Evolutionary conservation across 1,139 yeast species (phyloP).

Genomic region (Geotrichum cucujoidarum): DNA sequence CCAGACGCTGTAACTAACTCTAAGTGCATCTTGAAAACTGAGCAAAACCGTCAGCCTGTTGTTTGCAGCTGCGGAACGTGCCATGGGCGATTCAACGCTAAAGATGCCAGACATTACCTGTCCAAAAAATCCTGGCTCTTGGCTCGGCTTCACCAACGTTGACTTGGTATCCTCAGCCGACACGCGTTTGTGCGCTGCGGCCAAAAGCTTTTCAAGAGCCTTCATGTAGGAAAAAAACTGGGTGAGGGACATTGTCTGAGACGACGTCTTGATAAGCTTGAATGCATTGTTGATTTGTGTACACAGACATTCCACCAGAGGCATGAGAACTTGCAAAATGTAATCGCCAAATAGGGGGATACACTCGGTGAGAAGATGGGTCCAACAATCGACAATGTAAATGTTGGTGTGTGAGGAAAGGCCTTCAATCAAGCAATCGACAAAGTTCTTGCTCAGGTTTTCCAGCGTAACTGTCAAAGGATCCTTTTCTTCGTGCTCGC

Average conservation of each 20-base stretch:
- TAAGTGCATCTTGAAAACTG: constrained; percentile 59
- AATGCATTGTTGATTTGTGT: constrained; percentile 44
- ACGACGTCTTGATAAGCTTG: constrained; percentile 26
- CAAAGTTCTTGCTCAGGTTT: constrained; percentile 18
- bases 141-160: constrained; percentile 21
- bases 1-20: constrained; percentile 62
- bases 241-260: constrained; percentile 22
- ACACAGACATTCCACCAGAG: constrained; percentile 49
- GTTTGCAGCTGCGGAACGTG: constrained; percentile 48
- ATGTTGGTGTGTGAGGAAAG: constrained; percentile 34
- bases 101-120: constrained; percentile 83
- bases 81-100: constrained; percentile 66
- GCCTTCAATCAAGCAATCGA: constrained; percentile 41
- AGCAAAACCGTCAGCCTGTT: constrained; percentile 53
- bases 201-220: constrained; percentile 63
- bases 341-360: constrained; percentile 48
- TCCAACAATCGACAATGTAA: constrained; percentile 47
- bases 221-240: constrained; percentile 48
- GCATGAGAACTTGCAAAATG: constrained; percentile 48
- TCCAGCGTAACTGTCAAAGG: constrained; percentile 14
- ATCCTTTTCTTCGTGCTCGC: constrained; percentile 13
- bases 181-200: constrained; percentile 54
- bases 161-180: constrained; percentile 33
- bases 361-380: constrained; percentile 43
- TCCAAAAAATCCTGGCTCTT: constrained; percentile 59